Conservation (phyloP, 768 basidiomycete species). For the Xerocomus spinulosus region DNA sequence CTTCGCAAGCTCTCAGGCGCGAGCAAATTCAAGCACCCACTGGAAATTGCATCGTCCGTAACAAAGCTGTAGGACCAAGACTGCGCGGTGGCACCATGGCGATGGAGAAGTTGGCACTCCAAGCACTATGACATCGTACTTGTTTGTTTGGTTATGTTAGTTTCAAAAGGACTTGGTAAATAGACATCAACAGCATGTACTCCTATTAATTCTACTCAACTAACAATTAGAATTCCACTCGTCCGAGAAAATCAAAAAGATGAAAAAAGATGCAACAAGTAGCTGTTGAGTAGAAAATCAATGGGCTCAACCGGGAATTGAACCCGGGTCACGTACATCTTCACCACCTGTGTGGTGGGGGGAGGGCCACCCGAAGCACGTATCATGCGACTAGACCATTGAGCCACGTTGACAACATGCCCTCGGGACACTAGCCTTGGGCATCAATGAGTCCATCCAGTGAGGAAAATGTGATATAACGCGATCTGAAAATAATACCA, state of each 20-base stretch:
- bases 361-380: constrained; percentile 28
- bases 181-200: constrained; percentile 5
- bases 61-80: constrained; percentile 25
- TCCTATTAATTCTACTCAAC: too few species aligned
- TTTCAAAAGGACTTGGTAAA: constrained; percentile 15
- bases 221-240: too few species aligned
- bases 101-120: constrained; percentile 45
- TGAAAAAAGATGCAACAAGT: too few species aligned
- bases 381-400: constrained; percentile 35
- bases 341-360: constrained; percentile 18
- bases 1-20: constrained; percentile 19
- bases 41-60: constrained; percentile 5
- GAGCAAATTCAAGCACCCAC: constrained; percentile 1
- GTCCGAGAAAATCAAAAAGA: not conserved
- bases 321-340: constrained; percentile 35
- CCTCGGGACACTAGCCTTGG: too few species aligned
- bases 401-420: too few species aligned
- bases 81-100: constrained; percentile 19
- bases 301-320: constrained; percentile 30
- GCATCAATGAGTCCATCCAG: not conserved
- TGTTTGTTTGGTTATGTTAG: constrained; percentile 16
- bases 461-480: not conserved
- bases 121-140: not conserved
- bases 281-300: constrained; percentile 8
- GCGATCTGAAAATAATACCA: not conserved